Evolutionary conservation across 148 eudicot genomes (phyloP).

Genomic region (Polygonum aviculare): DNA sequence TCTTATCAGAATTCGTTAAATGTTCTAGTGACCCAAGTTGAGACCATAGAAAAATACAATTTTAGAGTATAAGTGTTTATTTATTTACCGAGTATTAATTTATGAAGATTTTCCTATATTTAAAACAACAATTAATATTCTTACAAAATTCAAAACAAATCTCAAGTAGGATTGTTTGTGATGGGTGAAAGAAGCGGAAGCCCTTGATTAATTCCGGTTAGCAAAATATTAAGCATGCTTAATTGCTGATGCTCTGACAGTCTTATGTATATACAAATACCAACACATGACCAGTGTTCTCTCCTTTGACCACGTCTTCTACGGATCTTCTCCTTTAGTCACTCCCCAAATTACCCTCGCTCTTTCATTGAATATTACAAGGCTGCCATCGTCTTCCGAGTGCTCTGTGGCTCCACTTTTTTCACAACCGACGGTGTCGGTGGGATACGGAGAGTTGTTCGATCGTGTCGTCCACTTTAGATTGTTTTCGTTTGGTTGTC

Average conservation of each 20-base stretch:
- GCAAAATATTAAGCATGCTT: conserved; percentile 24
- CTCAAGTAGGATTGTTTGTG: too few species aligned
- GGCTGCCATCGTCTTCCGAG: background rate
- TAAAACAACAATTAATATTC: too few species aligned
- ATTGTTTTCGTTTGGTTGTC: background rate
- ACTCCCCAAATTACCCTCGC: background rate
- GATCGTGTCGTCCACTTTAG: background rate
- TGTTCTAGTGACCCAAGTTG: too few species aligned
- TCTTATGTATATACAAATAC: too few species aligned
- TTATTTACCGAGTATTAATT: too few species aligned
- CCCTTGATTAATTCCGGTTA: conserved; percentile 85
- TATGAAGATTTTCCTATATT: too few species aligned
- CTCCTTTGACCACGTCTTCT: conserved; percentile 11
- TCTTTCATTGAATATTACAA: background rate
- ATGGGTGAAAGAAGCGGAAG: background rate
- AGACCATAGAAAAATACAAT: too few species aligned
- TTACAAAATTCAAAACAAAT: too few species aligned
- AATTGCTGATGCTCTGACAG: background rate
- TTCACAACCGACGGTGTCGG: background rate
- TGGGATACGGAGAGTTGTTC: background rate
- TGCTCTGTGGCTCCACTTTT: background rate
- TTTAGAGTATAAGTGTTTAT: too few species aligned
- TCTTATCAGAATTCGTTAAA: too few species aligned
- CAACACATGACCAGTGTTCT: background rate
- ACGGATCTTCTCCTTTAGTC: conserved; percentile 6